Percentiles rank a stretch among this genome's conserved stretches.
Conservation (phyloP, 2,329 filamentous ascomycete genomes). For the Trichoderma cornu-damae region DNA sequence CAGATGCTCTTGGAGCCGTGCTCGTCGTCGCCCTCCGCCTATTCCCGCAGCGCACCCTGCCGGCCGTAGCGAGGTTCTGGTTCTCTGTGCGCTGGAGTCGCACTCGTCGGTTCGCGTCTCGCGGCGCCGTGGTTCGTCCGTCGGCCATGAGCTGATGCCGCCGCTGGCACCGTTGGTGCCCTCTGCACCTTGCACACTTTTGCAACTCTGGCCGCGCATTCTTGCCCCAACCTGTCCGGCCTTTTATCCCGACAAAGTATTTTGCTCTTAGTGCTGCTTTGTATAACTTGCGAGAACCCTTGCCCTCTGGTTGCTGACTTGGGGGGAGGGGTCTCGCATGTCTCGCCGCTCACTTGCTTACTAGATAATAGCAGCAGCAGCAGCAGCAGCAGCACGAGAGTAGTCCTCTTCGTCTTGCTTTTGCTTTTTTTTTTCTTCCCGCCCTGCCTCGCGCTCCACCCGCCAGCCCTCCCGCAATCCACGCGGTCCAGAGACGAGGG, state of each 20-base stretch:
- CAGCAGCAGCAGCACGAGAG: too few species aligned
- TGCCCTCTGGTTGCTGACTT: not conserved
- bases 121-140: conserved; percentile 6
- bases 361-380: not conserved
- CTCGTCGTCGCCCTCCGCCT: conserved; percentile 7
- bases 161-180: conserved; percentile 9
- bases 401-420: not conserved
- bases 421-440: conserved; percentile 1
- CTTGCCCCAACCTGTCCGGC: too few species aligned
- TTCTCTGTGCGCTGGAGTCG: not conserved
- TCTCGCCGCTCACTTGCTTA: conserved; percentile 1
- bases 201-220: too few species aligned
- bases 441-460: conserved; percentile 16
- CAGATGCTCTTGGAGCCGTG: not conserved
- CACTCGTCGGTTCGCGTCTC: not conserved
- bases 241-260: too few species aligned
- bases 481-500: conserved; percentile 17
- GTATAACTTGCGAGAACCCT: not conserved
- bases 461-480: conserved; percentile 17
- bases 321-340: not conserved
- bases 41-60: conserved; percentile 9
- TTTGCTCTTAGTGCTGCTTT: too few species aligned
- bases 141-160: conserved; percentile 8
- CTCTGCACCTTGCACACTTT: conserved; percentile 7
- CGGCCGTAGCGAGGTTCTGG: too few species aligned